phyloP scores from a whole-genome alignment of 2,329 filamentous ascomycete species.

The Didymella glomerata region DNA sequence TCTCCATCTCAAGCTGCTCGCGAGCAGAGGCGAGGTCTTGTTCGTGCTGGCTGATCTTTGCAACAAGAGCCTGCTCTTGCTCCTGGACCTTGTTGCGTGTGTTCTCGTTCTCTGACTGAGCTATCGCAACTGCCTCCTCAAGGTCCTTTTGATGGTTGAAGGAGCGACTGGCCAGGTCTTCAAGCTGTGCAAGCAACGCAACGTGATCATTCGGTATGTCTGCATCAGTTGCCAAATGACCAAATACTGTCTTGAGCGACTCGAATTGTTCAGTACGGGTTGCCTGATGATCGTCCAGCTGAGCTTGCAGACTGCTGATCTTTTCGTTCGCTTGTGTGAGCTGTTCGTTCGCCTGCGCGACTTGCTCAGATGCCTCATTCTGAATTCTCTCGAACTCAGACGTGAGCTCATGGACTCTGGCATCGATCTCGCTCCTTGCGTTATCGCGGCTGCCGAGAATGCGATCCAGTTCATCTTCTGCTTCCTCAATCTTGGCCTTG shows the following conservation, averaged over 20 bases:
- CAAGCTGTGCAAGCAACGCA: slow-evolving; percentile 53
- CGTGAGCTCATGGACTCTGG: slow-evolving; percentile 72
- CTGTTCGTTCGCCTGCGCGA: slow-evolving; percentile 52
- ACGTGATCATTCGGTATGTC: slow-evolving; percentile 50
- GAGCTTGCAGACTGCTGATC: slow-evolving; percentile 63
- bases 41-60: slow-evolving; percentile 51
- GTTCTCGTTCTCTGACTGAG: slow-evolving; percentile 57
- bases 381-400: slow-evolving; percentile 72
- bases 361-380: slow-evolving; percentile 59
- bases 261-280: slow-evolving; percentile 39
- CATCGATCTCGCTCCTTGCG: slow-evolving; percentile 75
- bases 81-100: slow-evolving; percentile 52
- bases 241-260: slow-evolving; percentile 47
- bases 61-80: slow-evolving; percentile 49
- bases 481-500: slow-evolving; percentile 81
- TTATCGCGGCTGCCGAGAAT: slow-evolving; percentile 84
- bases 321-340: slow-evolving; percentile 52
- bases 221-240: slow-evolving; percentile 49
- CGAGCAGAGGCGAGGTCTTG: slow-evolving; percentile 46
- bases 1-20: slow-evolving; percentile 58
- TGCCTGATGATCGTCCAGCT: slow-evolving; percentile 64
- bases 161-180: slow-evolving; percentile 55
- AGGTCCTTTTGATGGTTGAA: slow-evolving; percentile 56
- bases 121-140: slow-evolving; percentile 57
- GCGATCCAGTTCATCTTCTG: slow-evolving; percentile 90